Conservation (phyloP, 148 eudicot genomes). For the Rhododendron molle region DNA sequence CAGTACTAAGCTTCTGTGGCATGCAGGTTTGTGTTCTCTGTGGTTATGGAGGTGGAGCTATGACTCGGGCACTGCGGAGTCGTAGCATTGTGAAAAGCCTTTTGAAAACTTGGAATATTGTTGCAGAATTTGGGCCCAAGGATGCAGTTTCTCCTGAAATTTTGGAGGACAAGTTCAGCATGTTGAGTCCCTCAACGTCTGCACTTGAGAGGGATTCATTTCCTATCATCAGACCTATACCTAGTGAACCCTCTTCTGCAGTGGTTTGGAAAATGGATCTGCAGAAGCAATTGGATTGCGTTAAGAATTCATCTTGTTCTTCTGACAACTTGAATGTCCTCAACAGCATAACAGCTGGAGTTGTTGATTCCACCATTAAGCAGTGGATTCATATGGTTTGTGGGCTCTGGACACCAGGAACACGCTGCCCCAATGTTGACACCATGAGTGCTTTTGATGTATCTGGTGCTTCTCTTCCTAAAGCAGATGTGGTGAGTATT, state of each 20-base stretch:
- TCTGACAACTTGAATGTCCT: slow-evolving; percentile 24
- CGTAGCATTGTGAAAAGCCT: slow-evolving; percentile 44
- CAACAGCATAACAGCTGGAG: slow-evolving; percentile 44
- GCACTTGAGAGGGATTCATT: background rate
- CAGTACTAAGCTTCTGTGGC: slow-evolving; percentile 5
- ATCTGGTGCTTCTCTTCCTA: slow-evolving; percentile 40
- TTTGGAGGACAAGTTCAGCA: slow-evolving; percentile 24
- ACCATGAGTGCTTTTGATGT: slow-evolving; percentile 64
- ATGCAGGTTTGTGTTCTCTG: slow-evolving; percentile 56
- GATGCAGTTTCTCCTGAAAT: slow-evolving; percentile 24
- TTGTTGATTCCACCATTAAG: slow-evolving; percentile 45
- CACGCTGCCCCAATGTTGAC: slow-evolving; percentile 56
- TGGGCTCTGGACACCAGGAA: slow-evolving; percentile 61
- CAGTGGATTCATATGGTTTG: slow-evolving; percentile 70
- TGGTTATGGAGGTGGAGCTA: slow-evolving; percentile 63
- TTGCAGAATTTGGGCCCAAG: slow-evolving; percentile 29
- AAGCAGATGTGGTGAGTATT: slow-evolving; percentile 35
- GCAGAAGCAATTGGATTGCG: slow-evolving; percentile 13
- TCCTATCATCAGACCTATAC: slow-evolving; percentile 6
- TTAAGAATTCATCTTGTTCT: slow-evolving; percentile 14
- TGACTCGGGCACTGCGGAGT: slow-evolving; percentile 54
- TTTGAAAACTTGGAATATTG: slow-evolving; percentile 45
- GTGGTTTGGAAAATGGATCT: slow-evolving; percentile 23
- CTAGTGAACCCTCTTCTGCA: slow-evolving; percentile 8
- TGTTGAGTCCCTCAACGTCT: slow-evolving; percentile 6